phyloP scores from a whole-genome alignment of 768 basidiomycete species.

The Tylopilus plumbeoviolaceoides region DNA sequence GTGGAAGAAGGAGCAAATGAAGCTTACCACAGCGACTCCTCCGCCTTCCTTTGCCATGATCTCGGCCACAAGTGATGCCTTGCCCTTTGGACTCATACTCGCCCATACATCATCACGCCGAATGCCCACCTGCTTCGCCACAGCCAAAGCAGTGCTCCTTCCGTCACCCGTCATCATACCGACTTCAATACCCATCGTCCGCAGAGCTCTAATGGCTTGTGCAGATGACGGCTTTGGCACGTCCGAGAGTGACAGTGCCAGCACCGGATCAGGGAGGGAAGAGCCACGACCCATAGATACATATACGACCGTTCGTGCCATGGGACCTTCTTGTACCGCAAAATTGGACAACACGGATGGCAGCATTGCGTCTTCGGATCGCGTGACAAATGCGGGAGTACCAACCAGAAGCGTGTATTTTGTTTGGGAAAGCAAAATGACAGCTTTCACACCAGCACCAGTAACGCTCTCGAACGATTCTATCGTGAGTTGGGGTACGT shows the following conservation, averaged over 20 bases:
- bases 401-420: constrained; percentile 69
- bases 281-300: constrained; percentile 56
- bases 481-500: constrained; percentile 51
- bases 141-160: constrained; percentile 76
- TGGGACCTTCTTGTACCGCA: constrained; percentile 61
- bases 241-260: constrained; percentile 85
- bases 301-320: constrained; percentile 84
- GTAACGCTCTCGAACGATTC: constrained; percentile 83
- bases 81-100: constrained; percentile 92
- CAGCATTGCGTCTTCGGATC: constrained; percentile 47
- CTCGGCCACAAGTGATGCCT: constrained; percentile 80
- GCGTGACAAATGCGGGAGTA: constrained; percentile 65
- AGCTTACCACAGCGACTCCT: constrained; percentile 86
- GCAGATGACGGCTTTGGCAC: constrained; percentile 80
- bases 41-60: constrained; percentile 70
- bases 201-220: constrained; percentile 76
- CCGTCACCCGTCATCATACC: constrained; percentile 95
- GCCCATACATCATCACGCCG: constrained; percentile 80
- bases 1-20: neutral
- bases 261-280: constrained; percentile 49
- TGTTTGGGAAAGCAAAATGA: constrained; percentile 49
- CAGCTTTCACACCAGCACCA: constrained; percentile 82
- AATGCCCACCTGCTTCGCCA: constrained; percentile 91
- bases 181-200: constrained; percentile 88
- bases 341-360: constrained; percentile 61